Base-by-base conservation (phyloP, 1,284 basidiomycete genomes). In the Microbotryum scabiosae region DNA sequence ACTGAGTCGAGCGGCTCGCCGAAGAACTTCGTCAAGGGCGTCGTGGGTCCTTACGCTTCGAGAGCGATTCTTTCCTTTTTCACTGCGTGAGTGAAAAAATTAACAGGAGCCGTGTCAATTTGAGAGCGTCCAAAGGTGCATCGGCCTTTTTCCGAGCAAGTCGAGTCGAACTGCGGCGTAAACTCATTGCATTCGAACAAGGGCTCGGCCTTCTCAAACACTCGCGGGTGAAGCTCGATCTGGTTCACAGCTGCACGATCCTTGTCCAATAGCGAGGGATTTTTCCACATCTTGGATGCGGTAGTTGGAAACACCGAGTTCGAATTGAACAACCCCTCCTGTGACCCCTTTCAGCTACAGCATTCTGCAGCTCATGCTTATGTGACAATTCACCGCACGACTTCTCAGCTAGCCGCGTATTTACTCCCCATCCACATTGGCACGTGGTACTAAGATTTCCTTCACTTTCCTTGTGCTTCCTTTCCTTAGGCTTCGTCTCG, bases 301-400 rank as follows among this genome's bases (percentile, higher is more conserved):
- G 74, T 86, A 91, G 77, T 93, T 93, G 57, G 85, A 88, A 18
- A 94, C 88, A 2, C 90, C 90, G 61, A 93, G n/a, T n/a, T 87
- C 47, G 83, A 84, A 74, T 81, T 85, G 45, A 86, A 57, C 4
- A 32, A 45, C 12, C 63, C 63, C 4, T 25, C n/a, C 32, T n/a
- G n/a, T n/a, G n/a, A n/a, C n/a, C n/a, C n/a, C n/a, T n/a, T n/a
- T n/a, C n/a, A n/a, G n/a, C n/a, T n/a, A n/a, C n/a, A n/a, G n/a
- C n/a, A n/a, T n/a, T n/a, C n/a, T n/a, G n/a, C n/a, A n/a, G n/a
- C n/a, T n/a, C n/a, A n/a, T n/a, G n/a, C n/a, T n/a, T n/a, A n/a
- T n/a, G n/a, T n/a, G n/a, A n/a, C n/a, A n/a, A n/a, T n/a, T n/a
- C n/a, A n/a, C n/a, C n/a, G n/a, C n/a, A n/a, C n/a, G n/a, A n/a